Evolutionary conservation across 768 basidiomycete species (phyloP).

Genomic region (Rhodotorula diobovata): DNA sequence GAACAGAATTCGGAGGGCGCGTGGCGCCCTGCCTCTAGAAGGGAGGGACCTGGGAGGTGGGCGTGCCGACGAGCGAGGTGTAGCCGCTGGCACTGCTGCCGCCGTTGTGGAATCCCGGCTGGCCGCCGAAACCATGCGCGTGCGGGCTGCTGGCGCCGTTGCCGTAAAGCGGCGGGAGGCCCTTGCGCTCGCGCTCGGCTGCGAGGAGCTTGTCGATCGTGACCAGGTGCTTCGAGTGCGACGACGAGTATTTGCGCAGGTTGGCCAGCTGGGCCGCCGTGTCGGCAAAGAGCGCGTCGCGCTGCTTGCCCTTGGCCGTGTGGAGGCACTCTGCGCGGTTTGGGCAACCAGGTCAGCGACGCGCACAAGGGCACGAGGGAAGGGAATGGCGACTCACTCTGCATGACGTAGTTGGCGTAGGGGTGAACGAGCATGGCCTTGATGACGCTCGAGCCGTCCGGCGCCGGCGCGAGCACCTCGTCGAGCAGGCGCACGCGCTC

Average conservation of each 20-base stretch:
- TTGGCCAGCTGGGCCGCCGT: conserved; percentile 64
- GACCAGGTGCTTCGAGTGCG: conserved; percentile 72
- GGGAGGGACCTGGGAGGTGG: neutral
- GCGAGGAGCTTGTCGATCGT: conserved; percentile 29
- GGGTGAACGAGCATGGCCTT: conserved; percentile 80
- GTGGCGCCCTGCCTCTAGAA: neutral
- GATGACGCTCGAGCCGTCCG: conserved; percentile 59
- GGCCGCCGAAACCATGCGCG: too few relatives aligned
- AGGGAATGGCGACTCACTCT: conserved; percentile 32
- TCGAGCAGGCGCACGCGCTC: conserved; percentile 68
- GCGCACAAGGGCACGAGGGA: neutral
- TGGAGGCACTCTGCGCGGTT: conserved; percentile 53
- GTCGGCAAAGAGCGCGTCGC: conserved; percentile 59
- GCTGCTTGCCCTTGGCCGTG: conserved; percentile 68
- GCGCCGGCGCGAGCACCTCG: conserved; percentile 66
- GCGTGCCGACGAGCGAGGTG: too few relatives aligned
- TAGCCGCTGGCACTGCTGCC: too few relatives aligned
- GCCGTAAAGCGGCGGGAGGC: conserved; percentile 2
- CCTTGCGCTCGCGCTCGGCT: conserved; percentile 22
- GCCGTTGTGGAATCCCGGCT: too few relatives aligned
- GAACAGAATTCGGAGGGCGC: neutral
- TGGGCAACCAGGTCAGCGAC: neutral
- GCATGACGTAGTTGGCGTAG: conserved; percentile 54
- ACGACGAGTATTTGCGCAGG: conserved; percentile 64
- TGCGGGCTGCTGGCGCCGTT: neutral